Conservation (phyloP, 2,329 filamentous ascomycete species). For the Scedosporium dehoogii region DNA sequence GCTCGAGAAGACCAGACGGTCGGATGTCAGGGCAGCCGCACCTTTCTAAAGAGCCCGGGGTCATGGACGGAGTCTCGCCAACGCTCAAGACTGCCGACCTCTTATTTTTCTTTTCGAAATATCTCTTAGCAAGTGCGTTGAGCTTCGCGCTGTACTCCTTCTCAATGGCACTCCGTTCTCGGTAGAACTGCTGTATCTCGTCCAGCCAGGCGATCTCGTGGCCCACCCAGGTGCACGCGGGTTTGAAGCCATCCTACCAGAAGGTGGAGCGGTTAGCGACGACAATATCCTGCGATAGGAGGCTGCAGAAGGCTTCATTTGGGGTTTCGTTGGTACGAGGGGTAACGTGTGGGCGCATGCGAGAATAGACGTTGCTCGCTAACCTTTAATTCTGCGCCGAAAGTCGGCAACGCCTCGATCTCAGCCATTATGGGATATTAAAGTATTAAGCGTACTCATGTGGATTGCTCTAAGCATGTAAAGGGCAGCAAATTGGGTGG, state of each 20-base stretch:
- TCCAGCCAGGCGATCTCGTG: slow-evolving; percentile 91
- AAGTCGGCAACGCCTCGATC: slow-evolving; percentile 72
- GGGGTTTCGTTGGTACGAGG: not conserved
- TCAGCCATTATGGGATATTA: slow-evolving; percentile 55
- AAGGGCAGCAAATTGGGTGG: not conserved
- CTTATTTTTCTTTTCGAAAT: slow-evolving; percentile 92
- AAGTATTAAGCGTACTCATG: slow-evolving; percentile 2
- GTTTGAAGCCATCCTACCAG: slow-evolving; percentile 84
- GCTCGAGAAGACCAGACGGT: too few relatives aligned
- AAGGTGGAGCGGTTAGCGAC: not conserved
- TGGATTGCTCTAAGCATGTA: slow-evolving; percentile 2
- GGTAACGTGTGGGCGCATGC: slow-evolving; percentile 9
- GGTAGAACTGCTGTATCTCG: slow-evolving; percentile 95
- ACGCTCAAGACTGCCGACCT: slow-evolving; percentile 84
- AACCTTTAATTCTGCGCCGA: slow-evolving; percentile 92
- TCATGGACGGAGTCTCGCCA: slow-evolving; percentile 85
- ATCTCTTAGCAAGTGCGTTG: slow-evolving; percentile 81
- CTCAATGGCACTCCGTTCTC: slow-evolving; percentile 86
- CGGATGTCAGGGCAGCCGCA: slow-evolving; percentile 22
- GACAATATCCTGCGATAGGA: not conserved
- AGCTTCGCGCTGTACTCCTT: slow-evolving; percentile 94
- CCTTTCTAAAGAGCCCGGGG: slow-evolving; percentile 90
- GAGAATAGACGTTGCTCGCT: slow-evolving; percentile 13
- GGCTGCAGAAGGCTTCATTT: not conserved
- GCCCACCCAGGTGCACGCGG: slow-evolving; percentile 83